These are phyloP conservation scores for Penicillium verhagenii DNA, from an alignment of 495 filamentous ascomycete genomes.

Conservation along the genomic window DNA sequence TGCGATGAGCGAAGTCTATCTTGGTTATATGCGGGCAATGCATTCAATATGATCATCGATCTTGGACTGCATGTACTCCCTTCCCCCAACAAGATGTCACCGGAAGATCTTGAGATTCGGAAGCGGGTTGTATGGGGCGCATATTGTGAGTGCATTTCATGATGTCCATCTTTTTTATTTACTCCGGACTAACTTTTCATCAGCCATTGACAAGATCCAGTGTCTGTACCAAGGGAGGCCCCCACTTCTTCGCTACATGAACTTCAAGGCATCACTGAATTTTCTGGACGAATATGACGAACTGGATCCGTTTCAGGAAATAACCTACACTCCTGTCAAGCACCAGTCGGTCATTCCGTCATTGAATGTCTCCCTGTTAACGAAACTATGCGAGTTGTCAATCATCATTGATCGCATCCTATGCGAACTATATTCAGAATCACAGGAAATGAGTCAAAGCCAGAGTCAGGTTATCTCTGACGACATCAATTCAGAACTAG, in stretches of 20 bases:
- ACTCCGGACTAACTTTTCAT: neutral
- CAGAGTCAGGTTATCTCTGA: conserved; percentile 18
- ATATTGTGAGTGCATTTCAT: conserved; percentile 25
- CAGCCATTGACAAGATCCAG: conserved; percentile 35
- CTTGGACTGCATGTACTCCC: conserved; percentile 41
- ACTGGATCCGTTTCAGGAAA: conserved; percentile 28
- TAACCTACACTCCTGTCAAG: conserved; percentile 19
- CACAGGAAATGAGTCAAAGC: conserved; percentile 13
- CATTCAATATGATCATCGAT: conserved; percentile 48
- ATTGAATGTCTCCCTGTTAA: conserved; percentile 29
- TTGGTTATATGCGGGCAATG: conserved; percentile 47
- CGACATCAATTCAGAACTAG: conserved; percentile 24
- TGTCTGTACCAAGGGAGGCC: conserved; percentile 36
- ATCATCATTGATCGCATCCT: conserved; percentile 31
- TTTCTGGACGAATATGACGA: conserved; percentile 37
- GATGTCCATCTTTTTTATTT: neutral
- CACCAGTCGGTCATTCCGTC: conserved; percentile 17
- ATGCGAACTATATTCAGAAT: conserved; percentile 32
- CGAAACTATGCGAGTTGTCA: conserved; percentile 31
- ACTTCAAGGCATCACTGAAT: conserved; percentile 27
- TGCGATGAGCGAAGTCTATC: conserved; percentile 43
- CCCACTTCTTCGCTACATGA: conserved; percentile 26
- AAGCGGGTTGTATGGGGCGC: conserved; percentile 43
- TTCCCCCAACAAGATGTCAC: conserved; percentile 18
- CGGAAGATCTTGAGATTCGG: conserved; percentile 44